Base-by-base conservation (phyloP, 2,329 filamentous ascomycete species). In the Dothistroma pini region DNA sequence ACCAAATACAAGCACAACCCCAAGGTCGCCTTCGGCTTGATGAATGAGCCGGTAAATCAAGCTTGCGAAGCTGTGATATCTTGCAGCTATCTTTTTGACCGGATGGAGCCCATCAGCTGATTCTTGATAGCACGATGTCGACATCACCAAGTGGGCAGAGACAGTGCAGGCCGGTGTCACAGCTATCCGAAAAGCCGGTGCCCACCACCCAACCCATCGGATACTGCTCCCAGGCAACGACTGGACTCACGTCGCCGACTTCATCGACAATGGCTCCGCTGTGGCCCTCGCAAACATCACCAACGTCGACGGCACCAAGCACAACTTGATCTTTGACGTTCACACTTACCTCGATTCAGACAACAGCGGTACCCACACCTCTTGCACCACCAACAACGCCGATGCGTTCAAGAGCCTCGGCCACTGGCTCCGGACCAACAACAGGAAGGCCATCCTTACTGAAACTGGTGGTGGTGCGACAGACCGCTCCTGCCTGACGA, bases 191-290 rank as follows among this genome's bases (percentile, higher is more conserved):
- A 73, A 80, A 48, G 82, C 84, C 2, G 87, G 86, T n/a, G 86
- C 86, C n/a, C 57, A 55, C 29, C 50, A 57, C 79, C 81, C 77
- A 0, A 75, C 75, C 21, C 84, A 89, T 64, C 81, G 84, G 69
- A 88, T 89, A 65, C 78, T 89, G 12, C 80, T 89, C 1, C 84
- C 87, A 0, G 87, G 87, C 1, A 86, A 80, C 41, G 82, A 84
- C 67, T 89, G 65, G 62, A 69, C 68, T 8, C 62, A 64, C 57
- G 69, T 66, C n/a, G 63, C 66, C 48, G 54, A 54, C 21, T 69
- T 68, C 61, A 59, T 71, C 62, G 59, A 61, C 55, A 61, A 70
- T 62, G 70, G 71, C 57, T 73, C 70, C 11, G 71, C 64, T 31
- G 64, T 63, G 5, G 70, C 69, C 4, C 66, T 73, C 14, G 49